Base-by-base conservation (phyloP, 2,329 filamentous ascomycete genomes). In the Cladosporium sp. region DNA sequence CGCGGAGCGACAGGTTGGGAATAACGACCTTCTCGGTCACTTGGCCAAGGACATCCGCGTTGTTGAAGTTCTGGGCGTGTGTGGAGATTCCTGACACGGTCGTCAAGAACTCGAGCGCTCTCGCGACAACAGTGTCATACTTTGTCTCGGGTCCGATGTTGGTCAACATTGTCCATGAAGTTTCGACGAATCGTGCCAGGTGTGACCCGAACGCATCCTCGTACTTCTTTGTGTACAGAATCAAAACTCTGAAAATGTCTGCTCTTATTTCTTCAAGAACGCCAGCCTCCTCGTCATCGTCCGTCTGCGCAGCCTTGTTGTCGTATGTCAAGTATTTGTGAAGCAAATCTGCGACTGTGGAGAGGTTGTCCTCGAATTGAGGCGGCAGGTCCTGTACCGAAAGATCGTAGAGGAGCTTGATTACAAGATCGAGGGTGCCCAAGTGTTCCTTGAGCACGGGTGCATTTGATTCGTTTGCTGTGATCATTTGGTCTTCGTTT, bases 321-420 rank as follows among this genome's bases (percentile, higher is more conserved):
- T 92, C 87, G 79, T 97, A 99, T 24, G 87, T 89, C 64, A 99
- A 85, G 78, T 99, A 99, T 79, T 97, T 98, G 80, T 97, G 90
- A 18, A 98, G 84, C 15, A 98, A 84, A 26, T 85, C 83, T 21
- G 92, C 90, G 70, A 99, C 91, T 69, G 87, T 87, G 58, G 84
- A 80, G 24, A 99, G 85, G 75, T 96, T 91, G 70, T 96, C 90
- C 82, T 99, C 95, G 77, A 99, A 96, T 72, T 95, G 89, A 2
- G 94, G 93, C 18, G 95, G 93, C 72, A 99, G 86, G 78, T 99
- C 95, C 77, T 99, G 96, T 76, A 90, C 97, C n/a, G 93, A 97
- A 62, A 99, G 88, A 79, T 99, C 96, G 81, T 95, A 95, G 76
- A 98, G 88, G 59, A 99, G 88, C 82, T 96, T 96, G 72, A 97